A percentile compares a stretch with the other conserved stretches of the same genome.
These are phyloP conservation scores for Populus trichocarpa DNA, from an alignment of 441 rosid genomes.

Conservation along the genomic window DNA sequence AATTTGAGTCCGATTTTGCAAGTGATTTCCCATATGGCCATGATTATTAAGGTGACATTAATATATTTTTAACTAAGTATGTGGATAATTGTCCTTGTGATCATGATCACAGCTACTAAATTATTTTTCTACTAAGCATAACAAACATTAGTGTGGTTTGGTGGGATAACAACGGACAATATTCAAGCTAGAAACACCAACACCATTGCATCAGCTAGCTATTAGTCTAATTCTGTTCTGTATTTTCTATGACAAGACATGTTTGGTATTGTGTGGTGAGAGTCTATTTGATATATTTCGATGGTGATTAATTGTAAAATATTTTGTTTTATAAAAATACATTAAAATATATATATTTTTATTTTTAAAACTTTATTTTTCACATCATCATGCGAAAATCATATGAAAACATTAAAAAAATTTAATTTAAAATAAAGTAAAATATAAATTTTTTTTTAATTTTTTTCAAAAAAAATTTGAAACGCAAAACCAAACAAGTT, in stretches of 20 bases:
- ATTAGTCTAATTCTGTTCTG: no score
- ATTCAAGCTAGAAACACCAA: background rate
- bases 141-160: background rate
- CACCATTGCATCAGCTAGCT: background rate
- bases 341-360: no score
- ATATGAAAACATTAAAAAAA: no score
- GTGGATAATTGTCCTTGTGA: background rate
- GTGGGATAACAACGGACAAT: background rate
- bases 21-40: background rate
- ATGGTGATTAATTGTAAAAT: no score
- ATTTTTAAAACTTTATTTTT: no score
- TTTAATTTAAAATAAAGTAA: no score
- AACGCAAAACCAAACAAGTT: accelerated
- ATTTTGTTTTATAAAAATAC: no score
- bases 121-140: background rate
- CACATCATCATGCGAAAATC: accelerated
- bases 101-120: conserved; percentile 6
- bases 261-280: no score
- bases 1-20: background rate
- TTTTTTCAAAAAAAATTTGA: no score
- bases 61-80: background rate
- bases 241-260: no score
- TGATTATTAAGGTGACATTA: background rate
- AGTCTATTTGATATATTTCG: no score
- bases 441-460: no score